Percentiles rank a stretch among this genome's conserved stretches.
phyloP scores from a whole-genome alignment of 257 asterid genomes.

The Leptodermis oblonga region DNA sequence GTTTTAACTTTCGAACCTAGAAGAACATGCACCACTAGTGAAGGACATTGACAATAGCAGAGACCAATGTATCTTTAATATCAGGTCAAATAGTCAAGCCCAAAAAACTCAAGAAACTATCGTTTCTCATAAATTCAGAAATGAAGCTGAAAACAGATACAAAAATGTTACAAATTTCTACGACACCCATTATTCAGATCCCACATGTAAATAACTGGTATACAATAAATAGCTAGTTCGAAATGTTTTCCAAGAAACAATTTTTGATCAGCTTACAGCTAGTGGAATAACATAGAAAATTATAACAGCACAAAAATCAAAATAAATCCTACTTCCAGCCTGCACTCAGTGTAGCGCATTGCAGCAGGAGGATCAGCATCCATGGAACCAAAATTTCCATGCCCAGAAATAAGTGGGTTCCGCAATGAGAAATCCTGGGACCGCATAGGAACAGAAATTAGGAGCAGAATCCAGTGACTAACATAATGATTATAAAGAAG shows the following conservation, averaged over 20 bases:
- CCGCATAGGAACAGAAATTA: neutral
- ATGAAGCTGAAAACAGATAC: neutral
- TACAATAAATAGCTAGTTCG: neutral
- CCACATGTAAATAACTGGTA: neutral
- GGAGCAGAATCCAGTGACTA: neutral
- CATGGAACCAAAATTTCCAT: conserved; percentile 95
- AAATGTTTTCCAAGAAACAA: neutral
- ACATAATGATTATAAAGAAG: neutral
- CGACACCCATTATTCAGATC: neutral
- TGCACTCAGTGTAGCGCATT: conserved; percentile 98
- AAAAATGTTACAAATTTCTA: too few species aligned
- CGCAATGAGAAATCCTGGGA: conserved; percentile 94
- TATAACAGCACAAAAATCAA: neutral
- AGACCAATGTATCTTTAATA: neutral
- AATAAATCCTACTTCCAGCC: conserved; percentile 66
- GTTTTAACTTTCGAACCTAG: neutral
- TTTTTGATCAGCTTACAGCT: neutral
- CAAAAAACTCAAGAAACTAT: neutral
- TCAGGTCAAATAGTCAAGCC: neutral
- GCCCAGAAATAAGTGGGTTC: conserved; percentile 91
- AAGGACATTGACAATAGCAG: neutral
- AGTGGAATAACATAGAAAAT: neutral
- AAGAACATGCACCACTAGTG: neutral
- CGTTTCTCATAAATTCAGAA: neutral
- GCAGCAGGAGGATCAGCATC: conserved; percentile 99